Percentiles rank a stretch among this genome's conserved stretches.
These are phyloP conservation scores for Tremellales sp. DNA, from an alignment of 1,284 basidiomycete genomes.

Conservation along the genomic window DNA sequence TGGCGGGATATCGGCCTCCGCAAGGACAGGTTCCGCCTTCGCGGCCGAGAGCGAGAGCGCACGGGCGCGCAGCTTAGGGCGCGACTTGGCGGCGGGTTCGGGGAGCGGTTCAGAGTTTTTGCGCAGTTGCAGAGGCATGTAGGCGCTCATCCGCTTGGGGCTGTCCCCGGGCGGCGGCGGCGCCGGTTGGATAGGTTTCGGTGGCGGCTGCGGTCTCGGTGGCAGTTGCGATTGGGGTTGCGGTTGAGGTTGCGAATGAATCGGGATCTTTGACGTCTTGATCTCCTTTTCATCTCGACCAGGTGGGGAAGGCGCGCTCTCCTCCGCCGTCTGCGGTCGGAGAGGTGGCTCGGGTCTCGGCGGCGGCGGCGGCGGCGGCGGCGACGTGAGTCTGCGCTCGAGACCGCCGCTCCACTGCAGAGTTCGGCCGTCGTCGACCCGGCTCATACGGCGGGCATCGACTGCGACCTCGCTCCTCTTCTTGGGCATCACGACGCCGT, in stretches of 20 bases:
- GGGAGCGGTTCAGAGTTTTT: neutral
- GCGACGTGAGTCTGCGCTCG: neutral
- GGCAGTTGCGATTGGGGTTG: too few relatives aligned
- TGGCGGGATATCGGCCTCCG: neutral
- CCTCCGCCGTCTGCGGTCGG: neutral
- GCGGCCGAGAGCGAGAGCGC: neutral
- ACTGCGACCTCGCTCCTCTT: constrained; percentile 16
- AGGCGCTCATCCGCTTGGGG: neutral
- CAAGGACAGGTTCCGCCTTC: neutral
- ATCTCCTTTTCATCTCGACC: neutral
- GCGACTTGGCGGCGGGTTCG: neutral
- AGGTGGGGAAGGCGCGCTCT: neutral
- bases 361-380: too few relatives aligned
- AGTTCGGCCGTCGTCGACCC: neutral
- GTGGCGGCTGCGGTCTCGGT: too few relatives aligned
- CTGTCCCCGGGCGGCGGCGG: too few relatives aligned
- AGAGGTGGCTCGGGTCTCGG: too few relatives aligned
- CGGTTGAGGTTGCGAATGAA: neutral
- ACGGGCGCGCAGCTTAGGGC: neutral
- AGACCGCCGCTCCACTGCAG: neutral
- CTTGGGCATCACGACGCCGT: constrained; percentile 25
- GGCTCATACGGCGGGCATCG: constrained; percentile 21
- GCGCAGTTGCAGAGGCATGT: neutral
- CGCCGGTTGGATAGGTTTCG: too few relatives aligned
- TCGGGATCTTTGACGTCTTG: neutral